Base-by-base conservation (phyloP, 768 basidiomycete genomes). In the Leucocoprinus leucothites region DNA sequence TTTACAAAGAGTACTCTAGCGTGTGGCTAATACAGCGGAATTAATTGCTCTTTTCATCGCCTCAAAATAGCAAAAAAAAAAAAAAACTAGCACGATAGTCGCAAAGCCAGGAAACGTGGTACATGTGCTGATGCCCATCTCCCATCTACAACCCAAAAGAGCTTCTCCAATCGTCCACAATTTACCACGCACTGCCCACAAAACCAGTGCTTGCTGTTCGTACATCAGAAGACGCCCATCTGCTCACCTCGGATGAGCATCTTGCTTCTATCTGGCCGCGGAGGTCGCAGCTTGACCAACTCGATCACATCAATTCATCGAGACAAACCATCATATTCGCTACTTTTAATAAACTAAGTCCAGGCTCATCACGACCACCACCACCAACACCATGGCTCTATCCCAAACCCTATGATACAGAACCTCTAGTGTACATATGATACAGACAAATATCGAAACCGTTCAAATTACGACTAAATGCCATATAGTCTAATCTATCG, bases 381-480 rank as follows among this genome's bases (percentile, higher is more conserved):
- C 38, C 38, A 13, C 31, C 9, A n/a, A 25, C 13, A 31, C 16
- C 25, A 26, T 26, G 25, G 11, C 31, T 11, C 11, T 31, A 31
- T 31, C 31, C n/a, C n/a, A n/a, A 42, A 28, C 34, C 31, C 31
- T 11, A 50, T 40, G 35, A 13, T 48, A 48, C 13, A 34, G 22
- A 56, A 9, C 25, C 24, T 54, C 16, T 41, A 49, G 21, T 36
- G 28, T 46, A 53, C 44, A 45, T 31, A 47, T 48, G 40, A 48
- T 49, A 43, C 47, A 55, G 6, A 42, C 34, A 9, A 43, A 14
- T 38, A n/a, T 38, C 31, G 44, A n/a, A 43, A 41, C 26, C 42
- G 19, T n/a, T 35, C n/a, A 41, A 11, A 22, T 40, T 14, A 50
- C 4, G 36, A 40, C 31, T 11, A 31, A 31, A 31, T 31, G 11